These are phyloP conservation scores for Solanum piurae DNA, from an alignment of 257 asterid species.

Conservation along the genomic window DNA sequence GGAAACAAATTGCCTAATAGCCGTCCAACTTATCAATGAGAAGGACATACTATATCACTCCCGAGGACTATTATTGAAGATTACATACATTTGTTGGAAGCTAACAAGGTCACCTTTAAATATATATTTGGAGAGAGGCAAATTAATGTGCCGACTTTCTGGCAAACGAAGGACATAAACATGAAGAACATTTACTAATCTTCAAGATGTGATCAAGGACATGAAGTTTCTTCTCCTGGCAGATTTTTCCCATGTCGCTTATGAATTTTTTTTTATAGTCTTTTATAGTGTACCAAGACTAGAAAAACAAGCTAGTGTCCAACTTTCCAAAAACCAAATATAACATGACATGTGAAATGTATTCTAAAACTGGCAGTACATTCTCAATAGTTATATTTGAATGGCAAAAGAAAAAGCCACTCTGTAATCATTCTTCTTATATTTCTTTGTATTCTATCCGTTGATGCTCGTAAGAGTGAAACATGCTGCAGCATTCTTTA, in stretches of 20 bases:
- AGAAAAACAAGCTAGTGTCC: not conserved
- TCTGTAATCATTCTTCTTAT: slow-evolving; percentile 4
- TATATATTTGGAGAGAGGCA: not conserved
- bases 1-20: not conserved
- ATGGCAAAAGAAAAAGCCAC: slow-evolving; percentile 9
- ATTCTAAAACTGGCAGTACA: not conserved
- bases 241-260: not conserved
- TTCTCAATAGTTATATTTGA: slow-evolving; percentile 14
- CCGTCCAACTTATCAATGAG: not conserved
- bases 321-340: not conserved
- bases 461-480: slow-evolving; percentile 77
- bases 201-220: not conserved
- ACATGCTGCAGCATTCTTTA: slow-evolving; percentile 77
- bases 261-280: not conserved
- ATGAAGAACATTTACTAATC: not conserved
- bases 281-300: not conserved
- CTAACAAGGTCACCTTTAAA: not conserved
- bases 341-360: not conserved
- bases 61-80: not conserved
- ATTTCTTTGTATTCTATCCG: slow-evolving; percentile 11
- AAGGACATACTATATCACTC: not conserved
- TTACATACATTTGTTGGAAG: not conserved
- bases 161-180: not conserved
- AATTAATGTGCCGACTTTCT: not conserved
- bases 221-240: not conserved